phyloP scores from a whole-genome alignment of 768 basidiomycete genomes.

The Mrakia frigida region DNA sequence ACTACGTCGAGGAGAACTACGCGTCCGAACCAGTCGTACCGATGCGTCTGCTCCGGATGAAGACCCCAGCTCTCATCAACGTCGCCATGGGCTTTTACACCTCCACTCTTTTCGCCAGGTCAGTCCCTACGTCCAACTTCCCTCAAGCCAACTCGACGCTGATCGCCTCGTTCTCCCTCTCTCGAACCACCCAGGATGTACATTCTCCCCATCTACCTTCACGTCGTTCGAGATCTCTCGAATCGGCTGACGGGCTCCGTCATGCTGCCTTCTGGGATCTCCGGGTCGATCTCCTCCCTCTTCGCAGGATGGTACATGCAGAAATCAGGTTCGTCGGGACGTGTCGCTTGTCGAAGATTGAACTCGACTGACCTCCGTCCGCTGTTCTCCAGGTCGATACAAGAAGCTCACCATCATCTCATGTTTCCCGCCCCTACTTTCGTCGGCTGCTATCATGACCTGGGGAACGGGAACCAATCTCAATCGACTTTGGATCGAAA shows the following conservation, averaged over 20 bases:
- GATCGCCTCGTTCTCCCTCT: not conserved
- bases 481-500: slow-evolving; percentile 37
- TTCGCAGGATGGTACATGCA: slow-evolving; percentile 20
- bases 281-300: slow-evolving; percentile 36
- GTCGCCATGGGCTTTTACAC: slow-evolving; percentile 32
- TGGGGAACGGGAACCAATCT: slow-evolving; percentile 36
- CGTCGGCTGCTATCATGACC: slow-evolving; percentile 35
- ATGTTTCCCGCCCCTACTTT: slow-evolving; percentile 35
- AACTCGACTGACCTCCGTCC: not conserved
- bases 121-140: not conserved
- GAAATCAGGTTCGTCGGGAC: not conserved
- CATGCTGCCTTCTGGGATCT: slow-evolving; percentile 34
- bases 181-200: slow-evolving; percentile 31
- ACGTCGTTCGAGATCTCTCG: slow-evolving; percentile 37
- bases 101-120: not conserved
- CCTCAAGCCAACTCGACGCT: too few species aligned
- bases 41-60: slow-evolving; percentile 34
- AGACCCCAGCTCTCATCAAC: slow-evolving; percentile 36
- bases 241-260: slow-evolving; percentile 35
- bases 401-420: slow-evolving; percentile 38
- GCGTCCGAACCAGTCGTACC: slow-evolving; percentile 39
- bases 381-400: slow-evolving; percentile 31
- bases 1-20: slow-evolving; percentile 34
- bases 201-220: slow-evolving; percentile 40
- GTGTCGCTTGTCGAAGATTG: not conserved